Base-by-base conservation (phyloP, 169 alveolate genomes). In the Plasmodium fragile region DNA sequence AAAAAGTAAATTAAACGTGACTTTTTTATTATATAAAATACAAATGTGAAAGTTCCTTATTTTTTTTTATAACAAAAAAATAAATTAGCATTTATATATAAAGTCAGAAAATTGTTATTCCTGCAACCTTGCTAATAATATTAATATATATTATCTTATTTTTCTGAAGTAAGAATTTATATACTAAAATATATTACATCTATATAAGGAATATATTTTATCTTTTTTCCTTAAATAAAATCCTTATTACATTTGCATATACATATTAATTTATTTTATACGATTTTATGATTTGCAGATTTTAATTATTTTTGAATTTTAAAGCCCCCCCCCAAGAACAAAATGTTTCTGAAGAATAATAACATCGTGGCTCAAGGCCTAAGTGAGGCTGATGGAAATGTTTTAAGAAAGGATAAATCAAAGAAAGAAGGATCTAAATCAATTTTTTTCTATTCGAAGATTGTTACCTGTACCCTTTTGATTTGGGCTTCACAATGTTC, bases 401-500 rank as follows among this genome's bases (percentile, higher is more conserved):
- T 3, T 25, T 65, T 1, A 28, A 65, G 41, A 25, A 65, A 65
- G 0, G 75, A 65, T 25, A 34, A 65, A 65, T 4, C 75, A 65
- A 65, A 65, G 36, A 65, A 65, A 39, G 75, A 28, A 65, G 36
- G 16, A 65, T 3, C 6, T 36, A 65, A 65, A 16, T 65, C 75
- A 22, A 65, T 65, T 25, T 28, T 65, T 22, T 65, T 65, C 75
- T 65, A 65, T n/a, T 65, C 75, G 41, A 65, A 65, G 36, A 65
- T 65, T 65, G 18, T 65, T 11, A 39, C 75, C 36, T 65, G 36
- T 81, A 13, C 90, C 90, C 30, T 81, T 32, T 55, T 52, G 41
- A 53, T 81, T 81, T 81, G 90, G 90, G 55, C 90, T 13, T 53
- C 55, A 49, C 90, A 81, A 49, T 81, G 43, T 81, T 18, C 90